These are phyloP conservation scores for Pleurotus ostreatus DNA, from an alignment of 768 basidiomycete genomes.

Conservation along the genomic window DNA sequence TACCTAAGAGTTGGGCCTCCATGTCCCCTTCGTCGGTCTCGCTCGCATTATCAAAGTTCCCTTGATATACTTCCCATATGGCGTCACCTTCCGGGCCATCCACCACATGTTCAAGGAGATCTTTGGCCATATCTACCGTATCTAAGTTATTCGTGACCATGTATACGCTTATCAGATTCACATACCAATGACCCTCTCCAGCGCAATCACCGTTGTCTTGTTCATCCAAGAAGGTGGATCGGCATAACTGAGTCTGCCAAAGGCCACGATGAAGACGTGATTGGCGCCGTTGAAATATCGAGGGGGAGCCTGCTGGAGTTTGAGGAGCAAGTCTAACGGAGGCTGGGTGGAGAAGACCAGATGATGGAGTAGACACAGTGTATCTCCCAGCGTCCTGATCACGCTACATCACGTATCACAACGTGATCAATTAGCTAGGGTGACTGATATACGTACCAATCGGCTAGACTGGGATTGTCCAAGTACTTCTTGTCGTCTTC, in stretches of 20 bases:
- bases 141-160: background rate
- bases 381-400: slow-evolving; percentile 46
- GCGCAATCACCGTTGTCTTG: slow-evolving; percentile 29
- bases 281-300: slow-evolving; percentile 58
- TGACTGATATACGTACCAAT: slow-evolving; percentile 27
- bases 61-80: slow-evolving; percentile 59
- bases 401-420: slow-evolving; percentile 31
- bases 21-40: slow-evolving; percentile 56
- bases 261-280: slow-evolving; percentile 72
- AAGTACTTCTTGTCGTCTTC: slow-evolving; percentile 51
- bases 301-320: slow-evolving; percentile 53
- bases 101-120: slow-evolving; percentile 62
- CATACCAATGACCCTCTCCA: slow-evolving; percentile 48
- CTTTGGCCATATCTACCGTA: slow-evolving; percentile 45
- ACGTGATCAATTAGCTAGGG: background rate
- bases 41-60: slow-evolving; percentile 35
- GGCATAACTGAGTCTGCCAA: slow-evolving; percentile 72
- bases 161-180: slow-evolving; percentile 1
- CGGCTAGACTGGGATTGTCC: slow-evolving; percentile 27
- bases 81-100: slow-evolving; percentile 69
- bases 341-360: slow-evolving; percentile 50
- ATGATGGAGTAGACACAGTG: slow-evolving; percentile 58
- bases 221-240: slow-evolving; percentile 61
- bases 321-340: slow-evolving; percentile 48
- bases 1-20: slow-evolving; percentile 44